These are phyloP conservation scores for Melocanna baccifera DNA, from an alignment of 176 grass and related monocot species.

Conservation along the genomic window DNA sequence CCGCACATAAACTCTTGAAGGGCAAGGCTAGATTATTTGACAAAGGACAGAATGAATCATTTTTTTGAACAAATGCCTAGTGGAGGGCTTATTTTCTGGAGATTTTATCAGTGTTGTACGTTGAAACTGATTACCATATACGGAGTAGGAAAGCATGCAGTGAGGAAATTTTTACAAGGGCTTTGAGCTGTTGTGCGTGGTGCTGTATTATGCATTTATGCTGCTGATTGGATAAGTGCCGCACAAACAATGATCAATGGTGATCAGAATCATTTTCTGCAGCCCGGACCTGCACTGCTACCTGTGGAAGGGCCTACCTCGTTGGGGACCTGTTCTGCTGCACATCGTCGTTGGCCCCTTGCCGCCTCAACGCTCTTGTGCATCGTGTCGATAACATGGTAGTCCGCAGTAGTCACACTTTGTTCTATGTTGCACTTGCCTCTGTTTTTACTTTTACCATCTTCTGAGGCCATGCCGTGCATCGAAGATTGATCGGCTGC, in stretches of 20 bases:
- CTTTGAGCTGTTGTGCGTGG: neutral
- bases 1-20: neutral
- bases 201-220: neutral
- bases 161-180: neutral
- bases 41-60: neutral
- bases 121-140: neutral
- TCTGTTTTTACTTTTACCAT: neutral
- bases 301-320: constrained; percentile 9
- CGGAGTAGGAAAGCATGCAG: neutral
- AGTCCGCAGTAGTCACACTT: neutral
- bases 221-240: neutral
- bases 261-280: neutral
- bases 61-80: neutral
- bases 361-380: too few species aligned
- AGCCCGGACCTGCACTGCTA: neutral
- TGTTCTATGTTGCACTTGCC: neutral
- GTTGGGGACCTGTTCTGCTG: neutral
- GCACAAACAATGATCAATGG: neutral
- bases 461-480: neutral
- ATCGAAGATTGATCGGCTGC: neutral
- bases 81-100: neutral
- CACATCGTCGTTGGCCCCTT: neutral
- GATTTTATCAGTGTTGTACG: neutral
- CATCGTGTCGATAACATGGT: neutral
- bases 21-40: neutral